phyloP scores from a whole-genome alignment of 139 green algal species.

The Trebouxia sp. region DNA sequence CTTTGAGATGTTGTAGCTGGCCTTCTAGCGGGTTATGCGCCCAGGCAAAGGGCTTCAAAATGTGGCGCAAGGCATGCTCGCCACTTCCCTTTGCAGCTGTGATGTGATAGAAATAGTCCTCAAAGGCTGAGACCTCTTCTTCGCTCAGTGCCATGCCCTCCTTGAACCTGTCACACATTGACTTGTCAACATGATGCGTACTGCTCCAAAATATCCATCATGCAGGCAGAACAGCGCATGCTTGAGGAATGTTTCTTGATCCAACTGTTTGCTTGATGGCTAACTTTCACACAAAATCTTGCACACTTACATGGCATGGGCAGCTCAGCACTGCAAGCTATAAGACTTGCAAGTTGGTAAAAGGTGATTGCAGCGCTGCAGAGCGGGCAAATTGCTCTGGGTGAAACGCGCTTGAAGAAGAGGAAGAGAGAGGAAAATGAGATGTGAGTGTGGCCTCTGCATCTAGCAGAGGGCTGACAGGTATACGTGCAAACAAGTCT shows the following conservation, averaged over 20 bases:
- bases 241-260: neutral
- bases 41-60: constrained; percentile 82
- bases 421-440: no score
- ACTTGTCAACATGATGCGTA: neutral
- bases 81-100: constrained; percentile 63
- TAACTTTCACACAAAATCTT: no score
- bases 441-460: neutral
- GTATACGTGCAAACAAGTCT: no score
- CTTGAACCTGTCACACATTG: constrained; percentile 35
- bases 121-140: constrained; percentile 53
- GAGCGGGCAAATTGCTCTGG: no score
- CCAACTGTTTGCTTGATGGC: no score
- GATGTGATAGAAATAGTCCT: constrained; percentile 78
- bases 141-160: constrained; percentile 49
- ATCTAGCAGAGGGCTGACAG: no score
- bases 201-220: no score
- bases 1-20: constrained; percentile 65
- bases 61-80: constrained; percentile 78
- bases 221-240: neutral
- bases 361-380: no score
- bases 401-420: no score
- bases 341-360: no score
- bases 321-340: no score
- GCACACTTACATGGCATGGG: no score
- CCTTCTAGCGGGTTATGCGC: constrained; percentile 67